Evolutionary conservation across 495 filamentous ascomycete species (phyloP).

Genomic region (Lineolata rhizophorae): DNA sequence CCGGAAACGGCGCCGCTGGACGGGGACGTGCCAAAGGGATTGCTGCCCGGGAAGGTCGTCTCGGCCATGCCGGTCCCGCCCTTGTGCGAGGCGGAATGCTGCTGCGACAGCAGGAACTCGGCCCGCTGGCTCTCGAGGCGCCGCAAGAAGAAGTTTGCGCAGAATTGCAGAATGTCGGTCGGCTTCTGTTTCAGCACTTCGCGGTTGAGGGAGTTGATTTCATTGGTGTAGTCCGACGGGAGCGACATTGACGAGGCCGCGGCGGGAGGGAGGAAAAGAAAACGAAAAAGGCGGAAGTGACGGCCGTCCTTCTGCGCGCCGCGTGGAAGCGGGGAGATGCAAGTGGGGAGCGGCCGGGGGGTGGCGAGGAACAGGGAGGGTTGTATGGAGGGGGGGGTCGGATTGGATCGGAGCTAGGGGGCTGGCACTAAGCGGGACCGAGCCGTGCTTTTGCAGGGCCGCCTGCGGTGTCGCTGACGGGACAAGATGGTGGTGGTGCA

Average conservation of each 20-base stretch:
- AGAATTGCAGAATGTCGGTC: slow-evolving; percentile 41
- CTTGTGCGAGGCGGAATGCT: slow-evolving; percentile 18
- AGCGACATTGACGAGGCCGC: slow-evolving; percentile 29
- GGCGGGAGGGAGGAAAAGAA: too few relatives aligned
- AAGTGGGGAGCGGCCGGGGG: too few relatives aligned
- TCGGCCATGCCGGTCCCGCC: slow-evolving; percentile 26
- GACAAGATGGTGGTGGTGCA: too few relatives aligned
- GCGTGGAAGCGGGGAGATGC: too few relatives aligned
- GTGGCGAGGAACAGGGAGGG: too few relatives aligned
- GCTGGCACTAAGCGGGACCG: too few relatives aligned
- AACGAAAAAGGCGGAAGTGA: too few relatives aligned
- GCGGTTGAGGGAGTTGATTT: slow-evolving; percentile 34
- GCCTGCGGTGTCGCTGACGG: too few relatives aligned
- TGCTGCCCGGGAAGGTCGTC: slow-evolving; percentile 32
- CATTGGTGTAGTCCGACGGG: slow-evolving; percentile 31
- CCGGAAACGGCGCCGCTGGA: not conserved
- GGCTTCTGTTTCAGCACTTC: slow-evolving; percentile 30
- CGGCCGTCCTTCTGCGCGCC: too few relatives aligned
- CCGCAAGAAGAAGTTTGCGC: slow-evolving; percentile 39
- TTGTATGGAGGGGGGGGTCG: too few relatives aligned
- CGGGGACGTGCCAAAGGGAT: slow-evolving; percentile 27
- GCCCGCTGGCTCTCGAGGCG: slow-evolving; percentile 37
- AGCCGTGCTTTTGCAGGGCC: too few relatives aligned
- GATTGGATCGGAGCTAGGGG: too few relatives aligned
- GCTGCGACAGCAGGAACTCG: slow-evolving; percentile 24